phyloP scores from a whole-genome alignment of 2,329 filamentous ascomycete genomes.

The Pseudogymnoascus pannorum region DNA sequence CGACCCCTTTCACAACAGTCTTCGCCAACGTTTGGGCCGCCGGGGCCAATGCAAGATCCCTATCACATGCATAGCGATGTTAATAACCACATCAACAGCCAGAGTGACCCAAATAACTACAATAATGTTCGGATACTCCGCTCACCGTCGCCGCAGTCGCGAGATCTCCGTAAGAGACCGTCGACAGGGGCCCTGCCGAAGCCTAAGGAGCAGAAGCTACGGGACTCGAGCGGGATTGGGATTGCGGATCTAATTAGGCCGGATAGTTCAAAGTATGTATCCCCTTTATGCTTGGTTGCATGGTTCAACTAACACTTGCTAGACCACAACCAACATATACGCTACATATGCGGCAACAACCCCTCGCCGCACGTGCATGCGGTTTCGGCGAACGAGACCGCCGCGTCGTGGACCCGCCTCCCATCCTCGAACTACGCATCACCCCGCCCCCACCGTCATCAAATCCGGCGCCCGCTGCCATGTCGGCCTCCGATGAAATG shows the following conservation, averaged over 20 bases:
- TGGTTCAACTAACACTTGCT: neutral
- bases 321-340: constrained; percentile 14
- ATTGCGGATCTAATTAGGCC: neutral
- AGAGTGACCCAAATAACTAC: neutral
- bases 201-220: constrained; percentile 4
- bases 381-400: constrained; percentile 78
- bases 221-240: neutral
- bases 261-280: neutral
- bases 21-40: neutral
- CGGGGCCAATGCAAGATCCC: neutral
- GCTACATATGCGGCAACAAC: constrained; percentile 66
- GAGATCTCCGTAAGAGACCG: neutral
- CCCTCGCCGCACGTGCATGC: constrained; percentile 68
- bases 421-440: constrained; percentile 68
- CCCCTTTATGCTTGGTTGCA: neutral
- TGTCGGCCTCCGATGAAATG: constrained; percentile 31
- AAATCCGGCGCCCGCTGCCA: neutral
- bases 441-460: constrained; percentile 39
- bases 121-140: neutral
- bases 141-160: neutral
- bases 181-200: neutral
- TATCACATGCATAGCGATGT: neutral
- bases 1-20: neutral
- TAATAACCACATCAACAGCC: neutral
- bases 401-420: constrained; percentile 74